A percentile compares a stretch with the other conserved stretches of the same genome.
These are phyloP conservation scores for Chaetomium fimeti DNA, from an alignment of 495 filamentous ascomycete species.

Conservation along the genomic window DNA sequence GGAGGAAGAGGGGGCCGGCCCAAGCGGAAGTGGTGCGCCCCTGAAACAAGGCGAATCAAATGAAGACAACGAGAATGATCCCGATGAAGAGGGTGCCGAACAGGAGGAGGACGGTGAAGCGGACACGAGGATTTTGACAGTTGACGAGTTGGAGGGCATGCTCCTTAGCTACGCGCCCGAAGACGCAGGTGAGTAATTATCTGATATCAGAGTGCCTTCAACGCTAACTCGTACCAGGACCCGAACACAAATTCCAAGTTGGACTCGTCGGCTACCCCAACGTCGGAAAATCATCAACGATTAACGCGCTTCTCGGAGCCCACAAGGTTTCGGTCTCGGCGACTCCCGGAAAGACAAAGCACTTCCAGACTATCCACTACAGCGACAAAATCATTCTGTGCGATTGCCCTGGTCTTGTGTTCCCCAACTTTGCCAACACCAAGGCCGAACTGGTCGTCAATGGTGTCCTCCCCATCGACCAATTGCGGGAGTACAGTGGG, in stretches of 20 bases:
- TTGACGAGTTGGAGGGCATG: conserved; percentile 86
- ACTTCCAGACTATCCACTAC: conserved; percentile 97
- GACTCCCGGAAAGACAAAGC: conserved; percentile 98
- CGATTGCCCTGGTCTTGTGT: conserved; percentile 98
- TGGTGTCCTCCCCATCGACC: conserved; percentile 95
- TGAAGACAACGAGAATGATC: conserved; percentile 34
- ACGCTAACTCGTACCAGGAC: conserved; percentile 23
- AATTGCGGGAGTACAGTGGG: conserved; percentile 90
- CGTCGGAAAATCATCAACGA: conserved; percentile 97
- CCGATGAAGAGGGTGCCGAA: conserved; percentile 26
- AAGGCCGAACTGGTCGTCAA: conserved; percentile 96
- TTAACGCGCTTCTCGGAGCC: conserved; percentile 95
- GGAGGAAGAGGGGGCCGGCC: conserved; percentile 37
- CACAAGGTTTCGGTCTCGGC: conserved; percentile 98
- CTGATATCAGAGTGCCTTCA: conserved; percentile 1
- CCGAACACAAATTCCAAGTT: conserved; percentile 73
- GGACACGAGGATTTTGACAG: conserved; percentile 78
- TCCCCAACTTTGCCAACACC: conserved; percentile 95
- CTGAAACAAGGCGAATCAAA: conserved; percentile 28
- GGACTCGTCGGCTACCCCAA: conserved; percentile 98
- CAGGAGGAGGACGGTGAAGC: conserved; percentile 46
- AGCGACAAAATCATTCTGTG: conserved; percentile 86
- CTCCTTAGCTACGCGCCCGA: conserved; percentile 75
- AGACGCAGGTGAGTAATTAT: conserved; percentile 43
- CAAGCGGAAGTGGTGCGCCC: conserved; percentile 7